Percentiles rank a stretch among this genome's conserved stretches.
phyloP scores from a whole-genome alignment of 495 filamentous ascomycete species.

The Xylaria bambusicola region DNA sequence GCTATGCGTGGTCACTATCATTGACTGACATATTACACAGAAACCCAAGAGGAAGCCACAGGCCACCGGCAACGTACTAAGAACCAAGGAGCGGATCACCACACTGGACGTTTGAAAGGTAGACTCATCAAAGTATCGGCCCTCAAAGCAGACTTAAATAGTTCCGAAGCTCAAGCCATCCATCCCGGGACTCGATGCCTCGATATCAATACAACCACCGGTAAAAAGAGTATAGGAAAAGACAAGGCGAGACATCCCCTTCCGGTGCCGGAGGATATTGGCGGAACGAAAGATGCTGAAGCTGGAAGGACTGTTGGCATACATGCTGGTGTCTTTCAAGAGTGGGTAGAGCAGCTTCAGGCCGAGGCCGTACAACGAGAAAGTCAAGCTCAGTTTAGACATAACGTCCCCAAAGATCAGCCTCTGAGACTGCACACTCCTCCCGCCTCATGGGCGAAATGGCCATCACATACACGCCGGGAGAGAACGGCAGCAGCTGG shows the following conservation, averaged over 20 bases:
- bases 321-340: slow-evolving; percentile 28
- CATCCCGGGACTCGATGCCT: background rate
- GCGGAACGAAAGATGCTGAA: background rate
- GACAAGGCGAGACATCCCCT: background rate
- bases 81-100: background rate
- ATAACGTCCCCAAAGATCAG: slow-evolving; percentile 9
- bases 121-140: slow-evolving; percentile 2
- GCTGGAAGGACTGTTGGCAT: slow-evolving; percentile 23
- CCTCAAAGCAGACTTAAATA: background rate
- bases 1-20: too few species aligned
- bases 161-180: background rate
- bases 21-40: background rate
- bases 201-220: background rate
- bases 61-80: background rate
- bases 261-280: background rate
- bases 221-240: background rate
- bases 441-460: slow-evolving; percentile 40
- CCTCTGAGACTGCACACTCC: slow-evolving; percentile 25
- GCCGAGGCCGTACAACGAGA: slow-evolving; percentile 20
- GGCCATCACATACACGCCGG: slow-evolving; percentile 39
- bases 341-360: slow-evolving; percentile 36
- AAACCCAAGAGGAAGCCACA: background rate
- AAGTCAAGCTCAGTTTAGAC: slow-evolving; percentile 14
- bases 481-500: slow-evolving; percentile 34
- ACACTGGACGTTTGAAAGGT: background rate